phyloP scores from a whole-genome alignment of 208 protist species.

The Naegleria gruberi region DNA sequence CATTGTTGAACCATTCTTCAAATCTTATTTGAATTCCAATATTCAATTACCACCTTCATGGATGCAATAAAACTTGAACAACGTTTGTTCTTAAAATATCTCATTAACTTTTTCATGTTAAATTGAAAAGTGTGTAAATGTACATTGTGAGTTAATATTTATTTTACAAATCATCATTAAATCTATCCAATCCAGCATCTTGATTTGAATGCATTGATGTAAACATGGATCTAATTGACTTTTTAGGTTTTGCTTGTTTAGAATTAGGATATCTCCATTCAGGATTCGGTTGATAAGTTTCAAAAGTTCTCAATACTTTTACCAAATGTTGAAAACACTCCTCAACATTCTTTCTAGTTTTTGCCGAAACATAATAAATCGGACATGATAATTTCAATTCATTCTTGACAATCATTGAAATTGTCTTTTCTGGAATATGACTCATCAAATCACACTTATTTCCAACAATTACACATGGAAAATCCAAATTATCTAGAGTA shows the following conservation, averaged over 20 bases:
- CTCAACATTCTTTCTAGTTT: constrained; percentile 44
- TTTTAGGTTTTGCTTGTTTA: too few species aligned
- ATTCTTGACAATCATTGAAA: neutral
- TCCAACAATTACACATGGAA: neutral
- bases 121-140: too few species aligned
- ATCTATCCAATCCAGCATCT: too few species aligned
- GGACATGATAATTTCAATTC: neutral
- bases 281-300: neutral
- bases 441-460: neutral
- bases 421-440: neutral
- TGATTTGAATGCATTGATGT: too few species aligned
- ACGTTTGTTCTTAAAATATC: too few species aligned
- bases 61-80: too few species aligned
- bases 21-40: neutral
- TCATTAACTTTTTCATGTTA: too few species aligned
- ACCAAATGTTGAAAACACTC: constrained; percentile 43
- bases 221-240: too few species aligned
- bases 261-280: neutral
- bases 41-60: neutral
- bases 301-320: neutral
- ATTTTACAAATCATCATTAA: too few species aligned
- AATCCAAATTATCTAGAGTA: neutral
- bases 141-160: too few species aligned
- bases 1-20: neutral
- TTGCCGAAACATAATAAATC: constrained; percentile 45